Base-by-base conservation (phyloP, 108 stramenopile genomes). In the Pseudonitzschia multistriata region DNA sequence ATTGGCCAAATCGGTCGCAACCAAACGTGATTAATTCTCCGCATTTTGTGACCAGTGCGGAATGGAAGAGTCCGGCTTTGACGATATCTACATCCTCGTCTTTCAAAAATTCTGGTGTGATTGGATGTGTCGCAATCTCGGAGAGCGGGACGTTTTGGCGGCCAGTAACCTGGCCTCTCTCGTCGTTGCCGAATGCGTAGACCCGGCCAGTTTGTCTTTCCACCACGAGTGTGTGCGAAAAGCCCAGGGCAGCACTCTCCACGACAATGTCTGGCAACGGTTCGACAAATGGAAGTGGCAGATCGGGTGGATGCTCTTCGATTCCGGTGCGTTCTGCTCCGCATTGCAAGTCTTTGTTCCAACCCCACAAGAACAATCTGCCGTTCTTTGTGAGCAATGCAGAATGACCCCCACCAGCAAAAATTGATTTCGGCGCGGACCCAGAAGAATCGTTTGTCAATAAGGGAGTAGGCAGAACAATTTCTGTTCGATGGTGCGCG, bases 21-120 rank as follows among this genome's bases (percentile, higher is more conserved):
- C 93, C 93, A 77, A 88, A 94, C 22, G 86, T 87, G 21, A 88
- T 60, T 50, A 94, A 57, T 62, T 87, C 85, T 25, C 93, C 93
- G 3, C 70, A 39, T 54, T 45, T 62, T 1, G 86, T 91, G 22
- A 91, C 71, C 7, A 78, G 88, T 14, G 88, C 90, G 5, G 89
- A 88, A 81, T 94, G 93, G 74, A 87, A 89, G 34, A 91, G 53
- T n/a, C 93, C 93, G 49, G 88, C 88, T 15, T 84, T 81, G 11
- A 90, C 81, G 61, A 76, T 67, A 0, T 81, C 61, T 39, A 82
- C 78, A 15, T 47, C 3, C 48, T 63, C 73, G 49, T 81, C 66
- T 2, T 73, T 61, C 36, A 54, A 53, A 28, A 81, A 71, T 5
- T 17, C 62, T 3, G 74, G 69, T 49, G 72, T 65, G 11, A 50